phyloP scores from a whole-genome alignment of 2,329 filamentous ascomycete genomes.

The Arachnopeziza araneosa region DNA sequence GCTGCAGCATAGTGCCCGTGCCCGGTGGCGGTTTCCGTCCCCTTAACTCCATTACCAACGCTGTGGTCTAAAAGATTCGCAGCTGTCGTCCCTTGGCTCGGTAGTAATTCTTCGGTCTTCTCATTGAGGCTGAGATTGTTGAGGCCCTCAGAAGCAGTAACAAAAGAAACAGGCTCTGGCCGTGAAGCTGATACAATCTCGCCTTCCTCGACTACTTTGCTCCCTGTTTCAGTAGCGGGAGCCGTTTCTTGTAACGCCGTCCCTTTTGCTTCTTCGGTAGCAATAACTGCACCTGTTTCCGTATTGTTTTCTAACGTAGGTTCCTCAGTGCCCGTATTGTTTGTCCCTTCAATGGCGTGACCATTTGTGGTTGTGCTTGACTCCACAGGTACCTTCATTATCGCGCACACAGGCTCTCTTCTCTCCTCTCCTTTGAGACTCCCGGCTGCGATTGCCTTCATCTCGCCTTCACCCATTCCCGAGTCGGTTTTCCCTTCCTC shows the following conservation, averaged over 20 bases:
- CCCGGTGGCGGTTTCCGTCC: no score
- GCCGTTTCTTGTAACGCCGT: neutral
- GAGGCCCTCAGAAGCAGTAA: constrained; percentile 20
- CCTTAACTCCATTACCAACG: neutral
- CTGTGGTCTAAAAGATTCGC: constrained; percentile 16
- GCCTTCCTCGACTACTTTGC: constrained; percentile 16
- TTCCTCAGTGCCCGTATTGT: neutral
- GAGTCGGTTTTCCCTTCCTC: constrained; percentile 23
- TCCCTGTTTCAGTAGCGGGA: neutral
- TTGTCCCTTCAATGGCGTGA: neutral
- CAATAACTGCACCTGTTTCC: neutral
- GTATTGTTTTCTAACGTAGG: neutral
- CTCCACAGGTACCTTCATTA: constrained; percentile 9
- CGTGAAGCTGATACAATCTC: constrained; percentile 13
- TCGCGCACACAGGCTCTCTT: constrained; percentile 32
- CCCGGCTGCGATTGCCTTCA: constrained; percentile 51
- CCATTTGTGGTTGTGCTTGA: neutral
- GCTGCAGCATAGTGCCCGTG: no score
- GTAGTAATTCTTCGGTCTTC: constrained; percentile 9
- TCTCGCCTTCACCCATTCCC: constrained; percentile 17
- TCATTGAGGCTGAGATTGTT: constrained; percentile 12
- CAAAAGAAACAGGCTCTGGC: constrained; percentile 21
- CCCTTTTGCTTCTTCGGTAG: neutral
- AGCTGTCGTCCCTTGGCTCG: constrained; percentile 1
- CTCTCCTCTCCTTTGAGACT: constrained; percentile 40